Evolutionary conservation across 768 basidiomycete genomes (phyloP).

Genomic region (Suillus variegatus): DNA sequence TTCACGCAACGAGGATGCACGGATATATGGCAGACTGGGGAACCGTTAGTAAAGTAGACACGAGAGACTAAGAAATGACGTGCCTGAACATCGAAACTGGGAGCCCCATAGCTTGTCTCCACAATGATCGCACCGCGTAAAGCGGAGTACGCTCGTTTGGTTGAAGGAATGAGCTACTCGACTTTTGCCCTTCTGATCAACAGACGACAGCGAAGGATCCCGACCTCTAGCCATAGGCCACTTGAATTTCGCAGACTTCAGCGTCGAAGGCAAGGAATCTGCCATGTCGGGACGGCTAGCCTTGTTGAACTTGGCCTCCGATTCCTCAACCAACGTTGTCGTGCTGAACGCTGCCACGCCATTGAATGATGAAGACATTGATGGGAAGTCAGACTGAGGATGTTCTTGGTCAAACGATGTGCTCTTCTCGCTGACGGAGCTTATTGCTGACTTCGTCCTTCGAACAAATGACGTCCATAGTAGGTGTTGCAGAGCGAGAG

Average conservation of each 20-base stretch:
- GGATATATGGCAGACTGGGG: constrained; percentile 75
- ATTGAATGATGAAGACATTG: constrained; percentile 18
- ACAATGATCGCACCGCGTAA: constrained; percentile 93
- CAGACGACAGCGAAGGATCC: constrained; percentile 38
- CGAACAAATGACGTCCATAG: constrained; percentile 9
- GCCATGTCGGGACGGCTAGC: constrained; percentile 30
- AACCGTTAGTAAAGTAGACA: constrained; percentile 8
- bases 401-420: constrained; percentile 32
- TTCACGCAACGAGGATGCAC: constrained; percentile 87
- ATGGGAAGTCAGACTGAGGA: constrained; percentile 13
- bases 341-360: constrained; percentile 21
- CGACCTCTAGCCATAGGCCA: constrained; percentile 65
- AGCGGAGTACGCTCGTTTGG: constrained; percentile 82
- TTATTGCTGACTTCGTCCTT: constrained; percentile 12
- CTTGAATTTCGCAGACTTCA: constrained; percentile 64
- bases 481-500: constrained; percentile 19
- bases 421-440: constrained; percentile 22
- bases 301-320: constrained; percentile 28
- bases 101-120: constrained; percentile 99
- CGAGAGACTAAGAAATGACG: constrained; percentile 31
- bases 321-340: constrained; percentile 27
- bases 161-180: constrained; percentile 82
- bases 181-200: constrained; percentile 41
- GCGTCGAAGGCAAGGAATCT: constrained; percentile 50
- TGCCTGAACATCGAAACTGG: constrained; percentile 88